Evolutionary conservation across 257 asterid genomes (phyloP).

Genomic region (Voacanga thouarsii): DNA sequence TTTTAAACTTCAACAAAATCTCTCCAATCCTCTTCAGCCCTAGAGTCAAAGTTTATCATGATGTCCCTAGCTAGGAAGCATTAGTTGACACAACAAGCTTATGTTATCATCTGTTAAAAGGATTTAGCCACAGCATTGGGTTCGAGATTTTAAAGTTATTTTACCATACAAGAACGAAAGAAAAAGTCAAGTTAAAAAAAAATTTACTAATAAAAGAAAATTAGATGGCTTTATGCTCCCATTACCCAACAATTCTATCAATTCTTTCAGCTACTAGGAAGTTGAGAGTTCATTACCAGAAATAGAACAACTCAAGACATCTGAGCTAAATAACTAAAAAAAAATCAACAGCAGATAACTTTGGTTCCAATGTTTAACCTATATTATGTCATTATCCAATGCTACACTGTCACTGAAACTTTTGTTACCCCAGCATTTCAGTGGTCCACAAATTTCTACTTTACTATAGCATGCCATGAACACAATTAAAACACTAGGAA

Average conservation of each 20-base stretch:
- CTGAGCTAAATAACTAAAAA: conserved; percentile 11
- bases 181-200: background rate
- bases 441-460: conserved; percentile 18
- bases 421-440: conserved; percentile 1
- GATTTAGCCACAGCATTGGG: background rate
- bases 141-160: background rate
- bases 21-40: background rate
- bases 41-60: background rate
- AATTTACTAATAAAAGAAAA: too few species aligned
- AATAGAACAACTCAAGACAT: conserved; percentile 1
- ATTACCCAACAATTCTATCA: background rate
- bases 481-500: background rate
- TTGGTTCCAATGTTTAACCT: conserved; percentile 14
- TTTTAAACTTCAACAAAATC: background rate
- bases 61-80: background rate
- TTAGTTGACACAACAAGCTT: background rate
- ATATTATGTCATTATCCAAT: background rate
- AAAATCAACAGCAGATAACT: conserved; percentile 7
- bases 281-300: background rate
- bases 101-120: background rate
- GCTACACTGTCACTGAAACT: background rate
- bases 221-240: background rate
- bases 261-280: background rate
- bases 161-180: background rate
- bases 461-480: conserved; percentile 5